phyloP scores from a whole-genome alignment of 441 rosid genomes.

The Metrosideros polymorpha region DNA sequence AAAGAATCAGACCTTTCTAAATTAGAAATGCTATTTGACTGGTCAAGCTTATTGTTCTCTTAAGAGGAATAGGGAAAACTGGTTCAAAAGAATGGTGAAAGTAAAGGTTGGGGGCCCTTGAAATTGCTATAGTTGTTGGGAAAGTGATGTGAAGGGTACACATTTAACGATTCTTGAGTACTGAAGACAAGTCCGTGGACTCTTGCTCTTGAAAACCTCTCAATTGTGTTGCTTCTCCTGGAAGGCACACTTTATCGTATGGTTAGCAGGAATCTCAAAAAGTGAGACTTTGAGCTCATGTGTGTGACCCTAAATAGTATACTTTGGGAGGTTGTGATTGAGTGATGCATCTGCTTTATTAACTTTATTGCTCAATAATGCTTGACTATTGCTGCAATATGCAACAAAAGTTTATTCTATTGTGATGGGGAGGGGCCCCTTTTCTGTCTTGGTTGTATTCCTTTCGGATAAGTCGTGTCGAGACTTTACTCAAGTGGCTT shows the following conservation, averaged over 20 bases:
- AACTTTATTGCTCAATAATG: neutral
- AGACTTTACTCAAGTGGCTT: neutral
- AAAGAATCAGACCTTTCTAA: neutral
- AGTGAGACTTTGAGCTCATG: neutral
- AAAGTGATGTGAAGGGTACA: neutral
- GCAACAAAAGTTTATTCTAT: neutral
- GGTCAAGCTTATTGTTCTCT: rapidly evolving
- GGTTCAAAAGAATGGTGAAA: neutral
- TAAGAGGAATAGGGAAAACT: neutral
- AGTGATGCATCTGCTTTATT: neutral
- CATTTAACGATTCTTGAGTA: neutral
- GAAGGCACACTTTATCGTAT: neutral
- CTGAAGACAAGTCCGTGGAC: neutral
- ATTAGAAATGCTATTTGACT: neutral
- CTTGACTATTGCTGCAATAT: neutral
- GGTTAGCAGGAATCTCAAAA: neutral
- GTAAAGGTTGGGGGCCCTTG: neutral
- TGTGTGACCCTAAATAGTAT: neutral
- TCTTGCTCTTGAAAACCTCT: neutral
- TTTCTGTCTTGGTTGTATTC: neutral
- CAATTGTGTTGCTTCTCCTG: neutral
- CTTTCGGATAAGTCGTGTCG: neutral
- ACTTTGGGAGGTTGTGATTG: neutral
- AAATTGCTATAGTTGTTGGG: neutral
- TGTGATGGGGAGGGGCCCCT: neutral